Base-by-base conservation (phyloP, 2,329 filamentous ascomycete genomes). In the Colletotrichum cereale region DNA sequence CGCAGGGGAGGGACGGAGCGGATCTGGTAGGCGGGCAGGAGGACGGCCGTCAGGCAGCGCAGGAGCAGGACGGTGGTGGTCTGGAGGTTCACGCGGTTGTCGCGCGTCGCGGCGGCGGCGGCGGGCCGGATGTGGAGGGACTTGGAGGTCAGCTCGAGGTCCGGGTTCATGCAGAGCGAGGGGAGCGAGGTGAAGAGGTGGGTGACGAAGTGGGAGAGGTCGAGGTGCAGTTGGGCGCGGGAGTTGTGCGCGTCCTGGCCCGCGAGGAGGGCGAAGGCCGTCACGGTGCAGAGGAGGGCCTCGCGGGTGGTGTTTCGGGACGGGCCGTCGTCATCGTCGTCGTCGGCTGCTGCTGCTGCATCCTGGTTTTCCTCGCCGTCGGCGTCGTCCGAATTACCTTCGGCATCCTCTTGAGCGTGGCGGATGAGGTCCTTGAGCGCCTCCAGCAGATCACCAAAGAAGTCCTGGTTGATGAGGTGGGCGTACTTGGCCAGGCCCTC, bases 391-490 rank as follows among this genome's bases (percentile, higher is more conserved):
- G 31, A 44, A 40, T 79, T 79, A 3, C 76, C 79, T 2, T 83
- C 82, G 18, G 84, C 83, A 21, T 87, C 84, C 0, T 87, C 85
- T 77, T 92, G 88, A 63, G 93, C 92, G 75, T 95, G 90, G 5
- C 90, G 89, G 76, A 98, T 96, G 55, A 99, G 88, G 74, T 99
- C 96, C 81, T 97, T 97, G 48, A 99, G 86, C 0, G 95, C 96
- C 82, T 98, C 96, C 14, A 99, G 89, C 38, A 99, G 87, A 79
- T 99, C 96, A 36, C 96, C 96, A 77, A 99, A 99, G 85, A 99
- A 98, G 79, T 99, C 94, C 79, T 99, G 95, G 84, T 99, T 99
- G 86, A 99, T 99, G 71, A 99, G 88, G 80, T 98, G 96, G 4
- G 95, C 92, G 79, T 97, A 99, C 79, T 95, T 95, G 62, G 96